Base-by-base conservation (phyloP, 31 red algal genomes). In the Odonthalia washingtoniensis region DNA sequence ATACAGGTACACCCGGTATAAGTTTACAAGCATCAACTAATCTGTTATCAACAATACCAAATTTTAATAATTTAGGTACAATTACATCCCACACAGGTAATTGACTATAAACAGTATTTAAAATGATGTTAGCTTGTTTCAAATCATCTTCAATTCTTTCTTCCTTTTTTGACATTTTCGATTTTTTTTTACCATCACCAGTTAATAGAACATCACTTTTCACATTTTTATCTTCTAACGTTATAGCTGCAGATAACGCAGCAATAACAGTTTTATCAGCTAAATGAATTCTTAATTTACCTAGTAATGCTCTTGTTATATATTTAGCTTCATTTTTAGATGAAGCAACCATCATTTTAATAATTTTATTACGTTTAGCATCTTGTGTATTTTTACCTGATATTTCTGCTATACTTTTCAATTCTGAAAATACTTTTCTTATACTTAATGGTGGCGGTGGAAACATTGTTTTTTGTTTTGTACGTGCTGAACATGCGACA, bases 391-490 rank as follows among this genome's bases (percentile, higher is more conserved):
- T 88, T 69, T 92, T 93, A 2, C 97, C 97, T 6, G 88, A 72
- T 1, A 90, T 81, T 3, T 75, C 68, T 0, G 97, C 97, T 77
- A 99, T 96, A 0, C 41, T 52, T 0, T 80, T 80, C 28, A 99
- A 92, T 68, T 97, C 90, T 0, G 65, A 14, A 57, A 90, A 97
- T 3, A 99, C 95, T 35, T 76, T 82, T 5, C 84, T 78, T 18
- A 97, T 82, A 3, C 86, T 95, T 46, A 99, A 75, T 38, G 82
- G 93, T 9, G 92, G 90, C 14, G 95, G 89, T 17, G 84, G 83
- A 72, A 97, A 94, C 90, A 99, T 91, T 60, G 98, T 99, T 36
- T 86, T 90, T 72, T 99, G 98, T 6, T 80, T 97, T 18, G 95
- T 90, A 21, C 91, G 80, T 1, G 89, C 85, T 0, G 75, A 61